Base-by-base conservation (phyloP, 768 basidiomycete genomes). In the Leccinum subgranulosum region DNA sequence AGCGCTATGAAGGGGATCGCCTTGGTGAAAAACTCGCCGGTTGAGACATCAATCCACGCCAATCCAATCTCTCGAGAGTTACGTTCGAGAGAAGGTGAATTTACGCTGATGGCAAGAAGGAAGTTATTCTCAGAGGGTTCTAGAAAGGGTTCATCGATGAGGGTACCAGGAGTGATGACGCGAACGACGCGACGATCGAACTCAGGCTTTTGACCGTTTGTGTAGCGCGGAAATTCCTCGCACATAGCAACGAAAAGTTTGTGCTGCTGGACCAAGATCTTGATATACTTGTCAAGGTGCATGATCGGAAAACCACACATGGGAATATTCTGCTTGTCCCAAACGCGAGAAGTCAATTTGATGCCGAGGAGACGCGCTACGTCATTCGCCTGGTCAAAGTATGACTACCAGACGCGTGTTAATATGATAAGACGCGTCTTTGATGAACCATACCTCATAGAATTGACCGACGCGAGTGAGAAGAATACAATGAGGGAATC, bases 21-120 rank as follows among this genome's bases (percentile, higher is more conserved):
- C 61, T 90, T 90, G 11, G 90, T 87, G 71, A 90, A 94, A 71
- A 96, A 92, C 67, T 96, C 94, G 58, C 93, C 92, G 0, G 94
- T 97, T 14, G 95, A 94, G 17, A 97, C 84, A 68, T 98, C 95
- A 25, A 92, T 93, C 88, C 94, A 98, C 6, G 94, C 94, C 41
- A 98, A 75, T 2, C 92, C 92, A n/a, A 84, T 57, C 8, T 69
- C 53, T 27, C 54, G 59, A 27, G 56, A 41, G 39, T 12, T 52
- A 7, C 29, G 15, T 41, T 55, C 49, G 41, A 34, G 57, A 21
- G 19, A 23, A 12, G 43, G 31, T n/a, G 57, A 60, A 12, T 64
- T 48, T 33, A 73, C 34, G 27, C 69, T 74, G 39, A 95, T 77
- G 6, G 93, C 83, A 29, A 97, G 81, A 47, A 98, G 81, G 68